phyloP scores from a whole-genome alignment of 176 grass and related monocot genomes.

The Zoysia japonica region DNA sequence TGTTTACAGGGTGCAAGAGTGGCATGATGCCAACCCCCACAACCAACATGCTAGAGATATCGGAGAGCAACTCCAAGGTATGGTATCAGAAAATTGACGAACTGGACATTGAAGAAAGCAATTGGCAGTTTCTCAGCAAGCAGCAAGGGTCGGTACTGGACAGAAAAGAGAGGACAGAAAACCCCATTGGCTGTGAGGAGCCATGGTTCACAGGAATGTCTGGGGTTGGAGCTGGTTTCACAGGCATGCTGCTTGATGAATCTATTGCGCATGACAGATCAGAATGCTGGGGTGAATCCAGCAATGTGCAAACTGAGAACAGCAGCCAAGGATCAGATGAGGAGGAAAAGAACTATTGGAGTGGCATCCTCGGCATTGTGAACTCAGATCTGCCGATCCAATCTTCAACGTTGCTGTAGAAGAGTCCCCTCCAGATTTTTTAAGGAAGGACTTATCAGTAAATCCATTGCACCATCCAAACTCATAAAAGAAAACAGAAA shows the following conservation, averaged over 20 bases:
- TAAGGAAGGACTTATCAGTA: slow-evolving; percentile 20
- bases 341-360: slow-evolving; percentile 90
- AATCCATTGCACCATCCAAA: slow-evolving; percentile 27
- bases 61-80: slow-evolving; percentile 36
- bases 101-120: slow-evolving; percentile 45
- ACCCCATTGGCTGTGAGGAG: slow-evolving; percentile 46
- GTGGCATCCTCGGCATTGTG: slow-evolving; percentile 76
- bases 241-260: slow-evolving; percentile 65
- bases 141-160: slow-evolving; percentile 49
- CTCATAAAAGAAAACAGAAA: slow-evolving; percentile 38
- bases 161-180: slow-evolving; percentile 35
- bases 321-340: slow-evolving; percentile 53
- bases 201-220: slow-evolving; percentile 53
- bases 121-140: slow-evolving; percentile 63
- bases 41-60: slow-evolving; percentile 28
- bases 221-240: slow-evolving; percentile 50
- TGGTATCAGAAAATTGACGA: slow-evolving; percentile 41
- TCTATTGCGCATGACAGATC: slow-evolving; percentile 50
- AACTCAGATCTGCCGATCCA: slow-evolving; percentile 60
- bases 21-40: slow-evolving; percentile 32
- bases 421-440: slow-evolving; percentile 20
- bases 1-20: slow-evolving; percentile 58
- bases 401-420: slow-evolving; percentile 54
- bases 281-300: slow-evolving; percentile 73
- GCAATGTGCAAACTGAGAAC: slow-evolving; percentile 44